Evolutionary conservation across 78 protist species (phyloP).

Genomic region (Dictyostelium purpureum): DNA sequence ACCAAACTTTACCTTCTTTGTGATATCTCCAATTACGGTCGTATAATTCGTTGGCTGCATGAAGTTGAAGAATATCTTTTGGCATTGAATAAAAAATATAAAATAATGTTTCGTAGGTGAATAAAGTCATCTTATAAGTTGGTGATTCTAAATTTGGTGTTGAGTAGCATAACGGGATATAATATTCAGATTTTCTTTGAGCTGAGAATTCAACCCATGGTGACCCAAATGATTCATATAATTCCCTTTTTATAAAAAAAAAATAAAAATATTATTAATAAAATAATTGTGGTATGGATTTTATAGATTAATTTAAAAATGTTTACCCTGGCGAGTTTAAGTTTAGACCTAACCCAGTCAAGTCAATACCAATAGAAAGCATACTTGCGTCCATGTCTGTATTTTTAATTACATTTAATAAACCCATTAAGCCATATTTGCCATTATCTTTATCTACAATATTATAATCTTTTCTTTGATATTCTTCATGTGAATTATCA

Average conservation of each 20-base stretch:
- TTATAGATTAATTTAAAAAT: too few species aligned
- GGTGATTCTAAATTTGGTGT: constrained; percentile 83
- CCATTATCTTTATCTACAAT: constrained; percentile 11
- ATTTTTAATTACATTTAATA: constrained; percentile 88
- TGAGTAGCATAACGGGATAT: constrained; percentile 91
- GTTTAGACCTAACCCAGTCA: constrained; percentile 94
- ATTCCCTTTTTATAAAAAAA: constrained; percentile 27
- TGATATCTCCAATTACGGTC: constrained; percentile 94
- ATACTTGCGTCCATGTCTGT: constrained; percentile 90
- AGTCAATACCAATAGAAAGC: constrained; percentile 93
- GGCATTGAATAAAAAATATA: constrained; percentile 98
- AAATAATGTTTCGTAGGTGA: constrained; percentile 93
- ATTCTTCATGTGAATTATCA: neutral
- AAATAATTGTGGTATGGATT: too few species aligned
- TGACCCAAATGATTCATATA: constrained; percentile 89
- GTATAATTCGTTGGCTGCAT: constrained; percentile 93
- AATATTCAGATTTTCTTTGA: constrained; percentile 85
- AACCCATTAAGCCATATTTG: constrained; percentile 92
- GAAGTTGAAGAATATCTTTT: constrained; percentile 90
- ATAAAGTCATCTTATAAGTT: constrained; percentile 81
- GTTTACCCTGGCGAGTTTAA: constrained; percentile 89
- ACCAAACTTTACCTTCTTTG: constrained; percentile 92
- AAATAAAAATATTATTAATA: neutral
- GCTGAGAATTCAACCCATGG: constrained; percentile 90
- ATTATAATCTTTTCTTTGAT: neutral